phyloP scores from a whole-genome alignment of 2,329 filamentous ascomycete genomes.

The Cladosporium cucumerinum region DNA sequence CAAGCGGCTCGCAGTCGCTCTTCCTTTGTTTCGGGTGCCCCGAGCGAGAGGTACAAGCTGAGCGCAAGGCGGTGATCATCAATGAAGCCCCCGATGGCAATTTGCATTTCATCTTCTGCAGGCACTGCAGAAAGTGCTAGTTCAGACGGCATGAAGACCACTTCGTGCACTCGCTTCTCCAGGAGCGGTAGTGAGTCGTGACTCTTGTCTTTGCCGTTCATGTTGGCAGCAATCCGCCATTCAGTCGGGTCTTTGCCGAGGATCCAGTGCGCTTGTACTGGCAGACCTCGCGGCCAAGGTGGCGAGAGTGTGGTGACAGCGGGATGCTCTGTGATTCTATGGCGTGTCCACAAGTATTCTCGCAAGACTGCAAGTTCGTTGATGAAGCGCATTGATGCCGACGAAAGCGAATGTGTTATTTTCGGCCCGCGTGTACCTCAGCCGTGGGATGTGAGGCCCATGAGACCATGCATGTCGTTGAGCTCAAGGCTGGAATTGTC shows the following conservation, averaged over 20 bases:
- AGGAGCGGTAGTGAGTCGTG: constrained; percentile 12
- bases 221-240: no score
- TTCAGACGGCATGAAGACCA: constrained; percentile 17
- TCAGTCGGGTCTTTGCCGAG: constrained; percentile 18
- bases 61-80: constrained; percentile 36
- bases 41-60: constrained; percentile 21
- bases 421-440: not conserved
- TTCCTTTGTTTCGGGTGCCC: constrained; percentile 1
- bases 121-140: constrained; percentile 25
- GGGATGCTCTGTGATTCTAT: constrained; percentile 28
- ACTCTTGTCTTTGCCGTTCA: not conserved
- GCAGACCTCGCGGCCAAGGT: constrained; percentile 35
- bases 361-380: constrained; percentile 36
- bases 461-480: constrained; percentile 19
- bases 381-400: constrained; percentile 33
- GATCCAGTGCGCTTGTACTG: constrained; percentile 32
- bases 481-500: constrained; percentile 7
- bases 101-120: constrained; percentile 24
- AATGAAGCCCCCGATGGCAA: constrained; percentile 34
- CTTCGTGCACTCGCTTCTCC: constrained; percentile 12
- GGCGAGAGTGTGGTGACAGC: constrained; percentile 27
- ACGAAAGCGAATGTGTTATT: constrained; percentile 16
- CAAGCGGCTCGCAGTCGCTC: constrained; percentile 27
- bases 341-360: constrained; percentile 32
- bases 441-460: constrained; percentile 12